Evolutionary conservation across 1,284 basidiomycete species (phyloP), one percentile per base, ranked within the genome.

Genomic region (Ganoderma sinense): DNA sequence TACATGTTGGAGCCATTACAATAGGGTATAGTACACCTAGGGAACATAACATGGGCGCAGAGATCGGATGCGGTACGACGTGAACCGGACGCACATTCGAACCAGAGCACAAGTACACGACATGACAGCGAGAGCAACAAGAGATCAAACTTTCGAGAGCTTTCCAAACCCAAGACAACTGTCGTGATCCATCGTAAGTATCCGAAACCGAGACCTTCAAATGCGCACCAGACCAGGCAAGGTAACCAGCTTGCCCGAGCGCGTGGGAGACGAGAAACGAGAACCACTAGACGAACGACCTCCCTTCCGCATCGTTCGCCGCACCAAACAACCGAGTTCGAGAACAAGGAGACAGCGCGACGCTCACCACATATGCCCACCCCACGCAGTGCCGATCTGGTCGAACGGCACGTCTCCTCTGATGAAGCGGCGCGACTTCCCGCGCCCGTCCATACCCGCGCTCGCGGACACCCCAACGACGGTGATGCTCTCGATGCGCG

Each of bases 401-500:
- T 74, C 74, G 41, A 74, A 66, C 31, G 68, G 53, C n/a, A 75
- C 40, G 26, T 66, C 65, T 4, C 73, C 74, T 56, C 73, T 26
- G 36, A 76, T 70, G 69, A 74, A 76, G 31, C 75, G 73, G n/a
- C 75, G 70, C 26, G 73, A 73, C 51, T 67, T 68, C 29, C 75
- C 75, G 62, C 62, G 65, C 60, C 74, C 75, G 29, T 60, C 43
- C 64, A 72, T 64, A 1, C 73, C 73, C 31, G 73, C 70, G 40
- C 74, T 75, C 26, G 71, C 75, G n/a, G 74, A 65, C 14, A 76
- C 74, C 4, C 75, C 75, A 14, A 76, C 66, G 60, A 69, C 73
- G 16, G 69, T 69, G 23, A 71, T 36, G 53, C 64, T 51, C 23
- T 62, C 66, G 16, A 36, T 45, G 20, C 45, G 33, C 2, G 26